Base-by-base conservation (phyloP, 108 stramenopile species). In the Cyclostephanos invisitatus region DNA sequence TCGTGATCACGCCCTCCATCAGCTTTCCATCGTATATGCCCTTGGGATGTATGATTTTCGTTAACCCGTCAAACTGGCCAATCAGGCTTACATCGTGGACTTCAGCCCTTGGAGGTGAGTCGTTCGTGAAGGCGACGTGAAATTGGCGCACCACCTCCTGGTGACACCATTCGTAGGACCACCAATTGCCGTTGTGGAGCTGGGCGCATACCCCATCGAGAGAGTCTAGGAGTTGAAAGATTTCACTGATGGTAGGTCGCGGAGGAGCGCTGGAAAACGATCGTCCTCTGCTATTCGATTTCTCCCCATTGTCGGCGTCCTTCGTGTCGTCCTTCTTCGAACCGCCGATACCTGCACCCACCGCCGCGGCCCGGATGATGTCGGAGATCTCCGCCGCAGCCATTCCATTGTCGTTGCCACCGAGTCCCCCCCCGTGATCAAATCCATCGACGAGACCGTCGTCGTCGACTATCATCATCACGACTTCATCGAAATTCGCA, bases 121-220 rank as follows among this genome's bases (percentile, higher is more conserved):
- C 64, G n/a, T 57, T 42, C 18, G 40, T 36, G 7, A 81, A 63
- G 17, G 83, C 67, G 6, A 94, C 67, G 67, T 96, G 95, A 74
- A 96, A 96, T 74, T 96, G 95, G 9, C 74, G 71, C 29, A 92
- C 64, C 46, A 71, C 68, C 32, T 84, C 69, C 28, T 86, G 51
- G 60, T 87, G 85, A 64, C 95, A 96, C 90, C 91, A 92, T 81
- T 96, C 95, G 56, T 93, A 96, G n/a, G 86, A 87, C 95, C 95
- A 96, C 88, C 91, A 92, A 10, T 87, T 91, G 17, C 44, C 44
- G 44, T 72, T 48, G 70, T 96, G 90, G 2, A 75, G 58, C 65
- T 96, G 94, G 9, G 85, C 69, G 70, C 94, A 96, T 40, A 86
- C 12, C 2, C 81, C 88, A 28, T 73, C 48, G 20, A 96, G 66